Evolutionary conservation across 805 yeast species (phyloP).

Genomic region (Hanseniaspora lindneri): DNA sequence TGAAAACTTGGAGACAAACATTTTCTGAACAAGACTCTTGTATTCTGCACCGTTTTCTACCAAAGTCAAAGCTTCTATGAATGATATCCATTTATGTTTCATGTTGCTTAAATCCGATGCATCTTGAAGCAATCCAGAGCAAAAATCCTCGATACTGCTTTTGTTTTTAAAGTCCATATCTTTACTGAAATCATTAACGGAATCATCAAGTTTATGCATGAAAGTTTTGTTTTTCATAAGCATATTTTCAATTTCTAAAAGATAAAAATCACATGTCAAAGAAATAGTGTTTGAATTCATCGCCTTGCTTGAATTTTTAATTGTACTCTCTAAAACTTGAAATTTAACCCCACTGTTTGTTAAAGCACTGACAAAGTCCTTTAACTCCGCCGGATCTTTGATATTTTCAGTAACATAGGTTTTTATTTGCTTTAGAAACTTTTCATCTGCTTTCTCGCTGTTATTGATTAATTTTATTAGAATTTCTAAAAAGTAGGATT

Average conservation of each 20-base stretch:
- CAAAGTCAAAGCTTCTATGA: not conserved
- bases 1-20: not conserved
- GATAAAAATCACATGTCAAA: not conserved
- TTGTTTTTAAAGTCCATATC: constrained; percentile 3
- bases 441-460: not conserved
- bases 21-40: not conserved
- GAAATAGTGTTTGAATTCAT: not conserved
- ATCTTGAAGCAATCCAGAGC: not conserved
- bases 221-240: not conserved
- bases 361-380: not conserved
- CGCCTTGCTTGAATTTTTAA: not conserved
- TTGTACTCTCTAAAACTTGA: not conserved
- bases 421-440: not conserved
- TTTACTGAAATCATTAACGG: not conserved
- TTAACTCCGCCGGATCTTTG: not conserved
- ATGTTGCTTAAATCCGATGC: not conserved
- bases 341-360: not conserved
- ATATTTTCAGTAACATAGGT: not conserved
- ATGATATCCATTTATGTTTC: not conserved
- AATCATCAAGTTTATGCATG: not conserved
- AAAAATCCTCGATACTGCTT: not conserved
- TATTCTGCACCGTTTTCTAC: not conserved
- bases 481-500: not conserved
- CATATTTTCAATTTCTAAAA: not conserved
- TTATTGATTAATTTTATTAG: not conserved